A percentile compares a stretch with the other conserved stretches of the same genome.
Conservation (phyloP, 805 yeast species). For the Candida corydali region DNA sequence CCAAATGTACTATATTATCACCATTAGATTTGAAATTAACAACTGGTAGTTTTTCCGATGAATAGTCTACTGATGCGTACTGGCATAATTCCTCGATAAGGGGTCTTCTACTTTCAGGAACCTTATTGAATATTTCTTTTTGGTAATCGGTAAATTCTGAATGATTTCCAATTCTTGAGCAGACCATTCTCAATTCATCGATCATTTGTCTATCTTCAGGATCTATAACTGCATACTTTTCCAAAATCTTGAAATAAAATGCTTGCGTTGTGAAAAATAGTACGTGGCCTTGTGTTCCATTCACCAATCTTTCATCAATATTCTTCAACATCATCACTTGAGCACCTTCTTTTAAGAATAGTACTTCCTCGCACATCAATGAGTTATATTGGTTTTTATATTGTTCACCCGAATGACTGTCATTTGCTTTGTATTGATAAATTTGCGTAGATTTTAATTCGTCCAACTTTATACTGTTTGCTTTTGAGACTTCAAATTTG, state of each 20-base stretch:
- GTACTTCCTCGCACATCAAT: conserved; percentile 64
- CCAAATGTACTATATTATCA: conserved; percentile 23
- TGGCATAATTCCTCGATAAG: conserved; percentile 17
- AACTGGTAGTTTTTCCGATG: conserved; percentile 34
- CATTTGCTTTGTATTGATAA: conserved; percentile 39
- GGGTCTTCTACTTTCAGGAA: conserved; percentile 24
- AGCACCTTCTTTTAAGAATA: conserved; percentile 75
- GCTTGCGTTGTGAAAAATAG: conserved; percentile 43
- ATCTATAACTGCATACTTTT: conserved; percentile 16
- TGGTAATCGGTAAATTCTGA: conserved; percentile 17
- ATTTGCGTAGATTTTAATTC: conserved; percentile 43
- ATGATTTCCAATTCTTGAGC: conserved; percentile 19
- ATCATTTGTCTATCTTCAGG: conserved; percentile 15
- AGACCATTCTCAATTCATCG: conserved; percentile 20
- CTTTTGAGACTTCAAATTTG: conserved; percentile 73
- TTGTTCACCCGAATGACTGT: conserved; percentile 20
- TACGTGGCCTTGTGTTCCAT: conserved; percentile 86
- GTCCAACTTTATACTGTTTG: conserved; percentile 48
- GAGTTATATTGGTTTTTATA: conserved; percentile 42
- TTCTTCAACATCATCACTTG: conserved; percentile 95
- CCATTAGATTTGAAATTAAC: conserved; percentile 42
- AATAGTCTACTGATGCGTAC: conserved; percentile 19
- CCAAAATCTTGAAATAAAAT: conserved; percentile 21
- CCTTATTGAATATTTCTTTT: conserved; percentile 11
- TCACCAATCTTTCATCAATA: conserved; percentile 70